Percentiles rank a stretch among this genome's conserved stretches.
Conservation (phyloP, 1,139 yeast genomes). For the Arxiozyma heterogenica region DNA sequence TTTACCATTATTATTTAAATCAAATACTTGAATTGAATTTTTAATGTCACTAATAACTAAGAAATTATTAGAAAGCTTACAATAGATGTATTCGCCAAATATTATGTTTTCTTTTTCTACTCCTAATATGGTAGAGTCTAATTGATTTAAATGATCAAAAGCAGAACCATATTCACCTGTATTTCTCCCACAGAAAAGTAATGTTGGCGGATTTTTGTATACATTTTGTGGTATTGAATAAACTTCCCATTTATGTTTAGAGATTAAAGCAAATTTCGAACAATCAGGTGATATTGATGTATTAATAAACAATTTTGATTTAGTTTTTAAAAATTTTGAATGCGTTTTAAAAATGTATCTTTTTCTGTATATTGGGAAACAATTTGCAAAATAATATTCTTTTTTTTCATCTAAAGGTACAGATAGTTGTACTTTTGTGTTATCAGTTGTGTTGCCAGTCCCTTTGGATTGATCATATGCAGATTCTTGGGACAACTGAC, state of each 20-base stretch:
- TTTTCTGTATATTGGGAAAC: conserved; percentile 76
- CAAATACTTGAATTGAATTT: conserved; percentile 61
- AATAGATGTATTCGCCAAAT: conserved; percentile 56
- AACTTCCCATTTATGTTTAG: conserved; percentile 66
- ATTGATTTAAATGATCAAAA: conserved; percentile 33
- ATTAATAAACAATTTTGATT: conserved; percentile 44
- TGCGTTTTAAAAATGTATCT: conserved; percentile 58
- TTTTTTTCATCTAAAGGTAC: conserved; percentile 29
- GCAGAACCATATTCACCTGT: conserved; percentile 57
- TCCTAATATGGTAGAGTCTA: not conserved
- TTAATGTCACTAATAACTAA: conserved; percentile 66
- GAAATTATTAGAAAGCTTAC: conserved; percentile 52
- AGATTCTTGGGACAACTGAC: conserved; percentile 3
- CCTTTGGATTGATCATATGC: not conserved
- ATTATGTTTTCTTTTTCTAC: conserved; percentile 5
- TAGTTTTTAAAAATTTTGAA: conserved; percentile 40
- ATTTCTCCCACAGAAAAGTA: conserved; percentile 51
- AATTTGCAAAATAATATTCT: conserved; percentile 62
- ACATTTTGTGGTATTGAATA: conserved; percentile 38
- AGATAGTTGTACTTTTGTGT: conserved; percentile 8
- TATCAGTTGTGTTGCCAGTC: not conserved
- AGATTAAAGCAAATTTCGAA: conserved; percentile 53
- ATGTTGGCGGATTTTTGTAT: conserved; percentile 41
- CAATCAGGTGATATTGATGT: conserved; percentile 48
- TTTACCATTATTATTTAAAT: conserved; percentile 46